These are phyloP conservation scores for Salix caprea DNA, from an alignment of 345 rosid species.

Conservation along the genomic window DNA sequence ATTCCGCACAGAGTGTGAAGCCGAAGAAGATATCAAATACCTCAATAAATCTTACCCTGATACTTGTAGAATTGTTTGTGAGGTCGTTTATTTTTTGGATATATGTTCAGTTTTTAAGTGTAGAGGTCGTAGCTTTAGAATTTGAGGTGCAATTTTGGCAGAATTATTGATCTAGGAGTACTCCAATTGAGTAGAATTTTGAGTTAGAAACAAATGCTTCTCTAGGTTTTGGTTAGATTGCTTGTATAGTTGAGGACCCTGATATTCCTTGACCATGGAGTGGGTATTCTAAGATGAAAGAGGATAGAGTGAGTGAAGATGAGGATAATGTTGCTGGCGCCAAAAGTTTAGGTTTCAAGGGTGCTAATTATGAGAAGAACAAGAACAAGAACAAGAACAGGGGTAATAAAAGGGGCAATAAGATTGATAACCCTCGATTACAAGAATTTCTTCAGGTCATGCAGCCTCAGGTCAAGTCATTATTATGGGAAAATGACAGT, in stretches of 20 bases:
- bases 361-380: constrained; percentile 31
- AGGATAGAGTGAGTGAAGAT: constrained; percentile 25
- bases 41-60: constrained; percentile 65
- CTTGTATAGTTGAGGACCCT: constrained; percentile 63
- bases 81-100: constrained; percentile 42
- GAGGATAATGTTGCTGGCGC: constrained; percentile 16
- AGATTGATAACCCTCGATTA: constrained; percentile 42
- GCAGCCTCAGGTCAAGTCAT: constrained; percentile 67
- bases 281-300: constrained; percentile 56
- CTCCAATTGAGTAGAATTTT: background rate
- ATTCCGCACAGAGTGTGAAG: constrained; percentile 61
- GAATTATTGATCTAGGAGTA: background rate
- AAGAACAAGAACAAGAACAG: background rate
- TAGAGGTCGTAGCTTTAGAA: background rate
- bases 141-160: background rate
- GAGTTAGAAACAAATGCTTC: background rate
- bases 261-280: constrained; percentile 59
- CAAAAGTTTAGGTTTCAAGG: constrained; percentile 4
- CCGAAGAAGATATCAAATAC: constrained; percentile 73
- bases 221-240: constrained; percentile 44
- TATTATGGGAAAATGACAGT: constrained; percentile 76
- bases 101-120: background rate
- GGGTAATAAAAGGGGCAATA: constrained; percentile 17
- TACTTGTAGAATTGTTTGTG: constrained; percentile 55
- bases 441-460: constrained; percentile 78